Base-by-base conservation (phyloP, 331 rosid genomes). In the Quercus lobata region DNA sequence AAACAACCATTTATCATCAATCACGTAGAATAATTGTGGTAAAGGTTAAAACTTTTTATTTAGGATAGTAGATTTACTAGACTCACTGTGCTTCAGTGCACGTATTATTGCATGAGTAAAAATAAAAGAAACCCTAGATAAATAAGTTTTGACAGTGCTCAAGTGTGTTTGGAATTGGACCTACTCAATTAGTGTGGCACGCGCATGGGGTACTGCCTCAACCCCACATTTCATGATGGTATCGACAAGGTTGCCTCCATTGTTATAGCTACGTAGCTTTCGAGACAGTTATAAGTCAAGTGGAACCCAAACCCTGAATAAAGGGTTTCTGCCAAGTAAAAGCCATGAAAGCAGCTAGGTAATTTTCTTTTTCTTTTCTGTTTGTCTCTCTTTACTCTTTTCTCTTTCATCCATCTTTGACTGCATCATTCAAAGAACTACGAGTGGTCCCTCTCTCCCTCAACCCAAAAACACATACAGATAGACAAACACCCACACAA, bases 391-490 rank as follows among this genome's bases (percentile, higher is more conserved):
- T 46, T n/a, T 18, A 41, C 18, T 69, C 57, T 53, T 81, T 74
- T 74, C 10, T 46, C 54, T 85, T 60, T 41, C 24, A 73, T 62
- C 71, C 65, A 46, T 79, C 84, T 86, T 89, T 86, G 92, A 89
- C 90, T 83, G 5, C 37, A 69, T 69, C 53, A 57, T 44, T 49
- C 56, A 66, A 0, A 57, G 27, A 15, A 46, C 44, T 15, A 55
- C 17, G 9, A 1, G 83, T 85, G 85, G 92, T 77, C 94, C 86
- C 81, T 85, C 87, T 71, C 76, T 77, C 94, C 86, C 81, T 85
- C 87, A 74, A 74, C 76, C 58, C 81, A 49, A 49, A 49, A 10
- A 49, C 17, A 49, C 54, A 49, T 49, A 49, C 16, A 11, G 54
- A 49, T 49, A 49, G 54, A 66, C 79, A 49, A 46, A 49, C 17